Conservation (phyloP, 2,329 filamentous ascomycete genomes). For the Colletotrichum eremochloae region DNA sequence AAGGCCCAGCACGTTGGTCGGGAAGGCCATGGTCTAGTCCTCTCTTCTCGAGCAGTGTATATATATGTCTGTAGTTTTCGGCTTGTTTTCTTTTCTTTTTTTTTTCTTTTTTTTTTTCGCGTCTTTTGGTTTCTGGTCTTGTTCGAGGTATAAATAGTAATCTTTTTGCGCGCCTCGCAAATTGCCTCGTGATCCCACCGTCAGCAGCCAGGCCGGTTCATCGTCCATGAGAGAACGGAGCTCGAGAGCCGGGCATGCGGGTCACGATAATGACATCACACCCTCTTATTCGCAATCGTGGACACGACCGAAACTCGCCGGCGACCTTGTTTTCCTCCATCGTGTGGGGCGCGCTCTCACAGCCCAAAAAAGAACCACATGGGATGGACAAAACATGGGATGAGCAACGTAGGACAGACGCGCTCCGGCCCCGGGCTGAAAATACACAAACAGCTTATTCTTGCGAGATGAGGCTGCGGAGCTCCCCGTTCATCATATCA, state of each 20-base stretch:
- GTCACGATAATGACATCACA: slow-evolving; percentile 25
- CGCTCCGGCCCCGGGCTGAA: slow-evolving; percentile 19
- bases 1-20: slow-evolving; percentile 37
- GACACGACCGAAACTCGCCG: too few species aligned
- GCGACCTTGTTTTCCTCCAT: neutral
- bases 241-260: neutral
- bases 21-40: slow-evolving; percentile 37
- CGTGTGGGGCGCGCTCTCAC: neutral
- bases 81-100: too few species aligned
- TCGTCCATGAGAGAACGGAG: neutral
- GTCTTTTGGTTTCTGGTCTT: too few species aligned
- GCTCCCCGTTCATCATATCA: neutral
- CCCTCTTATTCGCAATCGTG: neutral
- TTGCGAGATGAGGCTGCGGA: neutral
- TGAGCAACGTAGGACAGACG: slow-evolving; percentile 24
- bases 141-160: too few species aligned
- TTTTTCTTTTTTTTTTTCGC: too few species aligned
- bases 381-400: slow-evolving; percentile 34
- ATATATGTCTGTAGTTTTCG: neutral
- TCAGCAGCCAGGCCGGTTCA: neutral
- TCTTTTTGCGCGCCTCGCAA: too few species aligned
- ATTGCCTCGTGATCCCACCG: too few species aligned
- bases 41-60: neutral
- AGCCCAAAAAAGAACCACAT: neutral
- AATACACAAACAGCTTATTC: neutral